phyloP scores from a whole-genome alignment of 306 rosid species.

The Acacia acuminata region DNA sequence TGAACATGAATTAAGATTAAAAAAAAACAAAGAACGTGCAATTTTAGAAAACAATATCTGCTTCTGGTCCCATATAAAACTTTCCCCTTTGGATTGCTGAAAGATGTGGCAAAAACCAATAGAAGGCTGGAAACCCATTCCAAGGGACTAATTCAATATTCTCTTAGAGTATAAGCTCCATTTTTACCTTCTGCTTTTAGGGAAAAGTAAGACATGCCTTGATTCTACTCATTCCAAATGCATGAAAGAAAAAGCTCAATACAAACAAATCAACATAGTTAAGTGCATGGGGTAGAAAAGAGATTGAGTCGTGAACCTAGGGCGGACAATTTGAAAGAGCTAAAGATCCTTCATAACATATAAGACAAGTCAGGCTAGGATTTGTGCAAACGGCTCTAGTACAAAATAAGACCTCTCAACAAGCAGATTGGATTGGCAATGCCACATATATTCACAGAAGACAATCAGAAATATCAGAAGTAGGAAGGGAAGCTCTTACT shows the following conservation, averaged over 20 bases:
- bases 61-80: neutral
- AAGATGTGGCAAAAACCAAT: neutral
- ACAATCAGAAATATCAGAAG: conserved; percentile 21
- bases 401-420: conserved; percentile 8
- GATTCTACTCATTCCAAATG: neutral
- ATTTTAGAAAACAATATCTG: neutral
- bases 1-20: conserved; percentile 13
- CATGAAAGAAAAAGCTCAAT: neutral
- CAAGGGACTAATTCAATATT: neutral
- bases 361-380: neutral
- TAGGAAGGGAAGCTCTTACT: conserved; percentile 48
- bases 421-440: neutral
- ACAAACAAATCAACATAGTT: conserved; percentile 5
- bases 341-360: conserved; percentile 7
- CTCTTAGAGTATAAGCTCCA: neutral
- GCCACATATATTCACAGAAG: neutral
- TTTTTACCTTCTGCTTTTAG: neutral
- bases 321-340: neutral
- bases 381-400: conserved; percentile 13
- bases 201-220: neutral
- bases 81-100: too few species aligned
- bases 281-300: neutral
- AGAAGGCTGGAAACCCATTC: neutral
- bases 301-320: conserved; percentile 6
- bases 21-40: neutral